Evolutionary conservation across 352 stramenopile genomes (phyloP), one percentile per base, ranked within the genome.

Genomic region (Saprolegnia diclina): DNA sequence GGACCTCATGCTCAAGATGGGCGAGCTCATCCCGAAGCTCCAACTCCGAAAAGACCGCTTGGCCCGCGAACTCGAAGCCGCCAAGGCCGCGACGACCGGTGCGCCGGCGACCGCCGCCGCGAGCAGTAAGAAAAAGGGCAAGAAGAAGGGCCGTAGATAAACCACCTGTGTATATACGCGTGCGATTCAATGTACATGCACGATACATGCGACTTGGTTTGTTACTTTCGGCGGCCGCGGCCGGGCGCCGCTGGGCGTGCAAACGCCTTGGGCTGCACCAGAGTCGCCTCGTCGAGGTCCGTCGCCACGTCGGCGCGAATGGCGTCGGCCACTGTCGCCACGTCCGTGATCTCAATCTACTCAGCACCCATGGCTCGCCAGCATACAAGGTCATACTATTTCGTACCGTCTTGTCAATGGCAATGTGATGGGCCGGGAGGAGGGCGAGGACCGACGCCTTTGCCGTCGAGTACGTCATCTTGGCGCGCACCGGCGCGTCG

Each of bases 381-480:
- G 13, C 62, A 40, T 24, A 55, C 19, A 19, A n/a, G 45, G 38
- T 35, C 26, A 29, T 1, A 64, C 11, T 53, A 13, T 26, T 44
- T 53, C 64, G 57, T 38, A 88, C 82, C 68, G 77, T 86, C 59
- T 91, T 83, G 72, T 89, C 83, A 45, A 94, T 91, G 40, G 78
- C 75, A 35, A 94, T 80, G 13, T 80, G 77, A 19, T 90, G 74
- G 56, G 83, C 76, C 29, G 79, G 67, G 21, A 84, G 83, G 1
- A 77, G 83, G n/a, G 81, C 80, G 26, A 95, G 76, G 24, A 96
- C 79, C 16, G 85, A 93, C 21, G 89, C 88, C 64, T 96, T 96
- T 64, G 82, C 89, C 5, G 89, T 94, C 54, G 89, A 96, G 72
- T 96, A 95, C 16, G 91, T 88, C 89, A 97, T 97, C 77, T 96